Conservation (phyloP, 2,329 filamentous ascomycete species). For the Esteya vermicola region DNA sequence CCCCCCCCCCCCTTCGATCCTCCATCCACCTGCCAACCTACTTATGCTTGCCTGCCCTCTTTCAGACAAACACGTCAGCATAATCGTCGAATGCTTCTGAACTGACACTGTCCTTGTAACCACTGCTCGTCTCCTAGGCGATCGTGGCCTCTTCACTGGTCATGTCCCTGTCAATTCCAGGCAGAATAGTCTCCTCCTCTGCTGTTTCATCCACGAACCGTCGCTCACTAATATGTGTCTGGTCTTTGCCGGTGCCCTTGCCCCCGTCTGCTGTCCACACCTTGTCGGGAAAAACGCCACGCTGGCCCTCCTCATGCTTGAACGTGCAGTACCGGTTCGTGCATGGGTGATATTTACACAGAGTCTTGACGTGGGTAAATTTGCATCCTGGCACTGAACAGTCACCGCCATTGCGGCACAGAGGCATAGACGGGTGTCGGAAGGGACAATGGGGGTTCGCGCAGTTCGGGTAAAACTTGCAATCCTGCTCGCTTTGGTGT, state of each 20-base stretch:
- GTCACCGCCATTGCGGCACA: constrained; percentile 82
- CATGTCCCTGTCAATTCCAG: constrained; percentile 26
- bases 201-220: constrained; percentile 66
- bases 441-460: constrained; percentile 79
- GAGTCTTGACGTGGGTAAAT: constrained; percentile 72
- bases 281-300: constrained; percentile 73
- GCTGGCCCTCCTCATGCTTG: constrained; percentile 84
- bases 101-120: not conserved
- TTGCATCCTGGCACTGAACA: constrained; percentile 74
- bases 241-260: not conserved
- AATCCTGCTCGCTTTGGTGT: constrained; percentile 73
- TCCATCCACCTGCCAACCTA: too few species aligned
- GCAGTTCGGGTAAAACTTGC: constrained; percentile 86
- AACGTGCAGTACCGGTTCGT: constrained; percentile 78
- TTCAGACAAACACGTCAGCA: not conserved
- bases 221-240: constrained; percentile 69
- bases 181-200: constrained; percentile 59
- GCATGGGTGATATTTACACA: constrained; percentile 87
- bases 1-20: too few species aligned
- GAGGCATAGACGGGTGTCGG: constrained; percentile 72
- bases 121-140: constrained; percentile 1
- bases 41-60: not conserved
- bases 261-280: constrained; percentile 60
- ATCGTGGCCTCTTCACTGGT: constrained; percentile 24
- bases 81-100: not conserved